phyloP scores from a whole-genome alignment of 257 asterid species.

The Handroanthus guayacan region DNA sequence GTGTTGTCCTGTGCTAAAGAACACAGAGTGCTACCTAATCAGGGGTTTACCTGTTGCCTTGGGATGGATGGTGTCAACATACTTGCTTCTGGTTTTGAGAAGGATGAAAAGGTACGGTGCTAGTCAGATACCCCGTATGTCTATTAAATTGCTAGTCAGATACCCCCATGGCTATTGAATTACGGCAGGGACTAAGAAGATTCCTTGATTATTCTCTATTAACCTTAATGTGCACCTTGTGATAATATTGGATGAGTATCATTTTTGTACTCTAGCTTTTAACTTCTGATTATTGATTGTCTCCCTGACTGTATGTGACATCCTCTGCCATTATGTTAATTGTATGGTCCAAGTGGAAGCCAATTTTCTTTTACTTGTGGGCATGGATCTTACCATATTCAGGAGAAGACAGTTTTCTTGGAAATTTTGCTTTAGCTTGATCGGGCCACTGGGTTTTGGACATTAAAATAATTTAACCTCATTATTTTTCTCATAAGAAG shows the following conservation, averaged over 20 bases:
- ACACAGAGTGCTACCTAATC: constrained; percentile 77
- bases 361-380: neutral
- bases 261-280: constrained; percentile 18
- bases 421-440: neutral
- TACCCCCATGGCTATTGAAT: neutral
- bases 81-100: constrained; percentile 88
- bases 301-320: neutral
- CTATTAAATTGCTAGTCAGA: constrained; percentile 20
- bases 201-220: constrained; percentile 14
- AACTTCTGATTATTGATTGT: neutral
- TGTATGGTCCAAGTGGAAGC: neutral
- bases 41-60: constrained; percentile 94
- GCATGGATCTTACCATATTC: neutral
- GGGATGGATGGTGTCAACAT: constrained; percentile 95
- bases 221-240: neutral
- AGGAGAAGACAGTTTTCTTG: constrained; percentile 7
- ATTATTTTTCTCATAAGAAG: neutral
- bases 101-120: constrained; percentile 71
- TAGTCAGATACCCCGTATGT: constrained; percentile 16
- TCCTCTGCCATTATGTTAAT: neutral
- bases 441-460: constrained; percentile 16
- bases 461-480: neutral
- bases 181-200: neutral
- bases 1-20: constrained; percentile 93
- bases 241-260: neutral